Evolutionary conservation across 2,329 filamentous ascomycete genomes (phyloP), one percentile per base, ranked within the genome.

Genomic region (Phialocephala sp.): DNA sequence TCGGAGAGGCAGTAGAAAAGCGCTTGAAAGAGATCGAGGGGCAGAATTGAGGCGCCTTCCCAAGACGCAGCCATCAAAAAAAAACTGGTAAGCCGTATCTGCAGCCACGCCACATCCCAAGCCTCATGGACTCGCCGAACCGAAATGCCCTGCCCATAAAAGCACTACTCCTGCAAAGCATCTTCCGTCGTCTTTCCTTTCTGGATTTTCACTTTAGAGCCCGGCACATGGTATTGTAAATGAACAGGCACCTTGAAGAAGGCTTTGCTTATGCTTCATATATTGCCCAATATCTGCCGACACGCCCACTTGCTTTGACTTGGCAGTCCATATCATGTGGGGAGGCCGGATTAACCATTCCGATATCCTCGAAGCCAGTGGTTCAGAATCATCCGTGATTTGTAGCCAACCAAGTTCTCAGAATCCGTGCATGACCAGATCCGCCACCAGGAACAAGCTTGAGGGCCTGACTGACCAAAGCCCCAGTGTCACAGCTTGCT

Each of bases 131-230:
- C 41, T 67, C 65, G 61, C 39, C 62, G 55, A 58, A 56, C 52
- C 45, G 58, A 43, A 59, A 59, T 32, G 57, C 35, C 39, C 24
- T 50, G 24, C 24, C 56, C 56, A 59, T 52, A 37, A 32, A 12
- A 39, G 12, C 45, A 59, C 15, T 36, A n/a, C 47, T 56, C 18
- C 59, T 59, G 62, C 62, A 67, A 62, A 64, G 32, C 62, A 67
- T 62, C 15, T 47, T 54, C 47, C 55, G 59, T 45, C 18, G 15
- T 54, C 24, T 52, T 54, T 54, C 24, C 50, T 32, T 35, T 54
- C 24, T 32, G 14, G 27, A 27, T 50, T 32, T 45, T 35, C 50
- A 35, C 50, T 54, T 8, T n/a, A 32, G 14, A 54, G 12, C 50
- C 35, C 24, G 50, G 50, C 50, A 54, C 50, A 54, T 35, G n/a